Percentiles rank a stretch among this genome's conserved stretches.
Conservation (phyloP, 257 asterid genomes). For the Hygrophila difformis region DNA sequence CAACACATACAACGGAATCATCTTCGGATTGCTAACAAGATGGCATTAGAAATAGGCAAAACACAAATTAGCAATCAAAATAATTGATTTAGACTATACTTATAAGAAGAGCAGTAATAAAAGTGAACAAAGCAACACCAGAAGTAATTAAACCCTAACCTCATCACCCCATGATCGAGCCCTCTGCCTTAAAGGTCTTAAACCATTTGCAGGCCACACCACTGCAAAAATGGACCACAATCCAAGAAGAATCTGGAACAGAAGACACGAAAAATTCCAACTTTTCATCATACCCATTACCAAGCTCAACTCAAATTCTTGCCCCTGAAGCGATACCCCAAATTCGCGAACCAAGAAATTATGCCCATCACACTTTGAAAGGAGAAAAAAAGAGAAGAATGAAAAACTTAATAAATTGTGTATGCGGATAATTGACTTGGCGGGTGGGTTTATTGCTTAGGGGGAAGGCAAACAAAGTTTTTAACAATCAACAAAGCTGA, state of each 20-base stretch:
- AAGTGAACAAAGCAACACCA: background rate
- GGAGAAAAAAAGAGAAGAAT: too few relatives aligned
- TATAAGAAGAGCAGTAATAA: slow-evolving; percentile 7
- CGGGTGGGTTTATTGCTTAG: slow-evolving; percentile 49
- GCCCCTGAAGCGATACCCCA: slow-evolving; percentile 24
- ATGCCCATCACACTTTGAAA: slow-evolving; percentile 27
- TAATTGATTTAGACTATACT: background rate
- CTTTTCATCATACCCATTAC: slow-evolving; percentile 41
- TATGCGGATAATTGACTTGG: slow-evolving; percentile 9
- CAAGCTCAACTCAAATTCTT: slow-evolving; percentile 41
- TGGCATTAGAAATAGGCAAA: slow-evolving; percentile 2
- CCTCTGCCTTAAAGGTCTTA: slow-evolving; percentile 85
- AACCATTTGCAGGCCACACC: slow-evolving; percentile 42
- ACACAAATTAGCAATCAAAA: too few relatives aligned
- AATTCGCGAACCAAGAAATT: slow-evolving; percentile 23
- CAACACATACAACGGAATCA: slow-evolving; percentile 10
- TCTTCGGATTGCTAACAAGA: background rate
- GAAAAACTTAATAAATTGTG: slow-evolving; percentile 4
- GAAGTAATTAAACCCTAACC: slow-evolving; percentile 39
- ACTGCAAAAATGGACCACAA: slow-evolving; percentile 35
- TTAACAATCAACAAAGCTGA: slow-evolving; percentile 27
- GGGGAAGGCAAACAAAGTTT: slow-evolving; percentile 37
- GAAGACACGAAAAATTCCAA: slow-evolving; percentile 25
- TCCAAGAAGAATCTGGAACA: slow-evolving; percentile 33
- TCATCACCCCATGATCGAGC: slow-evolving; percentile 90